These are phyloP conservation scores for Musa acuminata DNA, from an alignment of 176 grass and related monocot genomes.

Conservation along the genomic window DNA sequence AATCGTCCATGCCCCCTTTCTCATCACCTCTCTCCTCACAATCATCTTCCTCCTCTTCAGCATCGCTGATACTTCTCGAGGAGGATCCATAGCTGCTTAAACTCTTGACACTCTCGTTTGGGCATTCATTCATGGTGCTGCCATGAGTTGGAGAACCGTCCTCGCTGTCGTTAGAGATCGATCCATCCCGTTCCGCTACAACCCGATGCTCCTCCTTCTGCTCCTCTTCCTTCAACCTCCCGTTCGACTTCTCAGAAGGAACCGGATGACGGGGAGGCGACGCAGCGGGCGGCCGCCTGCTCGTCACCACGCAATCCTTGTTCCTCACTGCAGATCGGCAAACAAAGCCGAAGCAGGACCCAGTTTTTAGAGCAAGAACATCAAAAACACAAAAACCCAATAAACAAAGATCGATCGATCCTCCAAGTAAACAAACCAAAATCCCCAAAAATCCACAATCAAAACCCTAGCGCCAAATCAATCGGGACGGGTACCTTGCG, in stretches of 20 bases:
- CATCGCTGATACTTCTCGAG: conserved; percentile 68
- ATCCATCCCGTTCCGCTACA: background rate
- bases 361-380: background rate
- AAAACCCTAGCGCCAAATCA: background rate
- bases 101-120: conserved; percentile 35
- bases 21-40: conserved; percentile 45
- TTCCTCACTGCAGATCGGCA: conserved; percentile 10
- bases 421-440: background rate
- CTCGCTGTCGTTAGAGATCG: conserved; percentile 13
- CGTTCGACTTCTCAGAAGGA: background rate
- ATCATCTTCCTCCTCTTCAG: conserved; percentile 37
- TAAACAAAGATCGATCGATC: background rate
- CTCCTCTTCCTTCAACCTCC: background rate
- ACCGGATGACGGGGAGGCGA: background rate
- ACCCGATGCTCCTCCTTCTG: background rate
- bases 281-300: background rate
- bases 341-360: background rate
- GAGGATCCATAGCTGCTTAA: conserved; percentile 69
- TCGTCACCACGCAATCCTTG: background rate
- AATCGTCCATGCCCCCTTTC: conserved; percentile 71
- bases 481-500: conserved; percentile 60
- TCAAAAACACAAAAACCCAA: background rate
- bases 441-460: background rate
- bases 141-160: conserved; percentile 22
- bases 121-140: conserved; percentile 21